phyloP scores from a whole-genome alignment of 208 protist species.

The Trichomonas vaginalis region DNA sequence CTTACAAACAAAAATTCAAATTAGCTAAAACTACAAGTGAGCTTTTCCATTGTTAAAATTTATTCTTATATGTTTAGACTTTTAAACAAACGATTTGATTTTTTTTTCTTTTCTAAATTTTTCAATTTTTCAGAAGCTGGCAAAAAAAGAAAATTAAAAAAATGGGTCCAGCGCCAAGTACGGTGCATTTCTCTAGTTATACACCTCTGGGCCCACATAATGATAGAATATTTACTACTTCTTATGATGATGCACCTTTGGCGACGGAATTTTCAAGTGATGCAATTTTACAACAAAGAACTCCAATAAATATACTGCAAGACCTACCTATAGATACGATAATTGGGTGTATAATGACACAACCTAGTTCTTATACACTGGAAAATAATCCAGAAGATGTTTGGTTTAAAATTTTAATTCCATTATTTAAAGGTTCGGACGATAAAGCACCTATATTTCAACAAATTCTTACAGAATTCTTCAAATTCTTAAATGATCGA shows the following conservation, averaged over 20 bases:
- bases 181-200: neutral
- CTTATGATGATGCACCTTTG: neutral
- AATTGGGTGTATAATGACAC: neutral
- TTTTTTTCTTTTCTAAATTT: too few relatives aligned
- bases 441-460: neutral
- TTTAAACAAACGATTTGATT: too few relatives aligned
- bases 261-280: neutral
- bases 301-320: neutral
- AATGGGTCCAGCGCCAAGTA: neutral
- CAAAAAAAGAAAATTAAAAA: too few relatives aligned
- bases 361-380: neutral
- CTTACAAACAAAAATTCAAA: too few relatives aligned
- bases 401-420: neutral
- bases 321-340: neutral
- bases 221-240: neutral
- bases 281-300: neutral
- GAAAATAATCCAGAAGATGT: neutral
- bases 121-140: too few relatives aligned
- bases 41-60: too few relatives aligned
- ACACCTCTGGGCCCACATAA: neutral
- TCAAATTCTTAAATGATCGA: neutral
- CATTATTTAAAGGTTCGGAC: neutral
- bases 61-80: too few relatives aligned
- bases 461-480: neutral
- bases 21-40: too few relatives aligned